Conservation (phyloP, 768 basidiomycete genomes). For the Mycena galericulata region DNA sequence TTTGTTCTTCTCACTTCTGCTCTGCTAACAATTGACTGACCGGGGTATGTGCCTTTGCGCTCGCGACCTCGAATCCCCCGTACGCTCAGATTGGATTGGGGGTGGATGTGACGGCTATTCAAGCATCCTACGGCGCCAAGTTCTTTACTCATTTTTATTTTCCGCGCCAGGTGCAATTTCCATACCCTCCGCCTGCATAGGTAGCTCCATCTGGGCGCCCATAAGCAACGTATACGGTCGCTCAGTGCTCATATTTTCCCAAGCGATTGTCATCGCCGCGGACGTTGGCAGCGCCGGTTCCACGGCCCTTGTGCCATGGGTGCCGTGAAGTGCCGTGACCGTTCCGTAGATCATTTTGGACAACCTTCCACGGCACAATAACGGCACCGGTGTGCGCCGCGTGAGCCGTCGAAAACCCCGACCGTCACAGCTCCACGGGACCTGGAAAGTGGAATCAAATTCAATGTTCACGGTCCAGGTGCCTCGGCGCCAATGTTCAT, state of each 20-base stretch:
- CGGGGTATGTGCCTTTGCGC: constrained; percentile 33
- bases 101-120: constrained; percentile 19
- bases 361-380: constrained; percentile 20
- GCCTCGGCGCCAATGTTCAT: too few species aligned
- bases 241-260: constrained; percentile 36
- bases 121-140: constrained; percentile 28
- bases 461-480: too few species aligned
- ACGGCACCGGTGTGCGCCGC: too few species aligned
- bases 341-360: constrained; percentile 31
- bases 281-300: constrained; percentile 32
- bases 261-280: constrained; percentile 33
- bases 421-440: too few species aligned
- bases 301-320: too few species aligned
- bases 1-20: neutral
- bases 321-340: too few species aligned
- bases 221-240: constrained; percentile 43
- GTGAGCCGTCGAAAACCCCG: too few species aligned
- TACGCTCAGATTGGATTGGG: constrained; percentile 33
- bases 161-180: constrained; percentile 34
- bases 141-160: neutral
- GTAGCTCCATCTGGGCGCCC: constrained; percentile 40
- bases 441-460: too few species aligned
- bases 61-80: constrained; percentile 38
- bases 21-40: too few species aligned
- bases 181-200: constrained; percentile 34